Conservation (phyloP, 176 grass and related monocot species). For the Aegilops umbellulata region DNA sequence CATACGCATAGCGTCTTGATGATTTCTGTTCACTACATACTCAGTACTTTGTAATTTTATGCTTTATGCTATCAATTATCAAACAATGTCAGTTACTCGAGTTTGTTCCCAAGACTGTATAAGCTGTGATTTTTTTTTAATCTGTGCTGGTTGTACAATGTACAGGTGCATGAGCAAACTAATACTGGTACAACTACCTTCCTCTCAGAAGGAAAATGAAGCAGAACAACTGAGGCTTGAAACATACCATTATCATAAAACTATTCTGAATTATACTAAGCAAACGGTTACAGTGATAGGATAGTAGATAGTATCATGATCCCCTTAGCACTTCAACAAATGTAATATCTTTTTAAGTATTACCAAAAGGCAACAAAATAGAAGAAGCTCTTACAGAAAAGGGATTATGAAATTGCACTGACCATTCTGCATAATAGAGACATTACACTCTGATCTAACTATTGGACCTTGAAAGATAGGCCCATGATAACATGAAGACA, state of each 20-base stretch:
- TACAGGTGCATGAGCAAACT: conserved; percentile 2
- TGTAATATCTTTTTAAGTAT: conserved; percentile 23
- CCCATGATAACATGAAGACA: conserved; percentile 24
- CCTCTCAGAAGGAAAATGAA: conserved; percentile 13
- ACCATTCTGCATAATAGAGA: conserved; percentile 30
- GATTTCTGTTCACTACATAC: conserved; percentile 11
- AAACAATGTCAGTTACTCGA: conserved; percentile 29
- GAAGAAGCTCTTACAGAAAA: conserved; percentile 26
- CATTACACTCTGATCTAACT: conserved; percentile 33
- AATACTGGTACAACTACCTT: conserved; percentile 5
- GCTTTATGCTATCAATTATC: conserved; percentile 25
- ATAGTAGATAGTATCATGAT: conserved; percentile 22
- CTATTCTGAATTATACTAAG: conserved; percentile 13
- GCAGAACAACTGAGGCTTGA: background rate
- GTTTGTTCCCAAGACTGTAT: conserved; percentile 15
- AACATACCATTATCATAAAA: conserved; percentile 12
- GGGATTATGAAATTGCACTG: background rate
- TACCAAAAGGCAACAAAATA: conserved; percentile 30
- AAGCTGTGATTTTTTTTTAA: background rate
- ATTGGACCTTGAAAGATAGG: conserved; percentile 21
- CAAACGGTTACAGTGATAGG: conserved; percentile 9
- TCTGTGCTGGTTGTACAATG: conserved; percentile 1
- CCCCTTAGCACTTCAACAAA: conserved; percentile 21
- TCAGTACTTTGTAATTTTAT: conserved; percentile 26
- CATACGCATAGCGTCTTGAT: conserved; percentile 23